phyloP scores from a whole-genome alignment of 306 rosid species.

The Dryas octopetala region DNA sequence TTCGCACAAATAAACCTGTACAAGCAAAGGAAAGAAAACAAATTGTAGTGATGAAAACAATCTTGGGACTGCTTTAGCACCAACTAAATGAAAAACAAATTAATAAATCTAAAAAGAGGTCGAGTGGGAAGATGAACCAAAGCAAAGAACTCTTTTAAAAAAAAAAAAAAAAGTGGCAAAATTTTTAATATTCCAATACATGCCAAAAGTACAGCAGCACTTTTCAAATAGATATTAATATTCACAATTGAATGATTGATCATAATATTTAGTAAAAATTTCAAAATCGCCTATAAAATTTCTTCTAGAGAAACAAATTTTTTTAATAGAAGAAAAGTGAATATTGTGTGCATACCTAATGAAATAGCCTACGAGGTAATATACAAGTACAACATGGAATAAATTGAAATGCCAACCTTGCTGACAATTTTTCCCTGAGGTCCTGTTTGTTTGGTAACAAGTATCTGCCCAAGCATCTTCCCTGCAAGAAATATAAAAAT shows the following conservation, averaged over 20 bases:
- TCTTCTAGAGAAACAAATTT: too few relatives aligned
- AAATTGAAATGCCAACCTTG: slow-evolving; percentile 51
- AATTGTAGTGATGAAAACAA: neutral
- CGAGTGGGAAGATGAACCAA: too few relatives aligned
- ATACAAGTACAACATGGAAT: neutral
- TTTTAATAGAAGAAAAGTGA: neutral
- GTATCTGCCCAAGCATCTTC: slow-evolving; percentile 96
- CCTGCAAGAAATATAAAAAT: slow-evolving; percentile 43
- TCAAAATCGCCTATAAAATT: too few relatives aligned
- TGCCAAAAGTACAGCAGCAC: too few relatives aligned
- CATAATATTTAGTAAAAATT: too few relatives aligned
- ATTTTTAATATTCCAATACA: too few relatives aligned
- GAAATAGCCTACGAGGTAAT: neutral
- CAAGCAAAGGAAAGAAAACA: slow-evolving; percentile 28
- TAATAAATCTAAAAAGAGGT: neutral
- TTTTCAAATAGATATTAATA: too few relatives aligned
- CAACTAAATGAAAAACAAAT: too few relatives aligned
- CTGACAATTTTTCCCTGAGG: slow-evolving; percentile 91
- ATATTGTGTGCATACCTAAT: neutral
- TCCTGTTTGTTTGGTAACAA: slow-evolving; percentile 97
- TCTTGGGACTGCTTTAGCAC: neutral
- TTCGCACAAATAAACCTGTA: slow-evolving; percentile 84
- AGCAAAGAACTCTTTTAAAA: too few relatives aligned
- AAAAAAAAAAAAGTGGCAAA: too few relatives aligned
- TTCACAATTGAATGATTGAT: too few relatives aligned